Percentiles rank a stretch among this genome's conserved stretches.
Evolutionary conservation across 108 stramenopile species (phyloP).

Genomic region (Cyclotella atomus): DNA sequence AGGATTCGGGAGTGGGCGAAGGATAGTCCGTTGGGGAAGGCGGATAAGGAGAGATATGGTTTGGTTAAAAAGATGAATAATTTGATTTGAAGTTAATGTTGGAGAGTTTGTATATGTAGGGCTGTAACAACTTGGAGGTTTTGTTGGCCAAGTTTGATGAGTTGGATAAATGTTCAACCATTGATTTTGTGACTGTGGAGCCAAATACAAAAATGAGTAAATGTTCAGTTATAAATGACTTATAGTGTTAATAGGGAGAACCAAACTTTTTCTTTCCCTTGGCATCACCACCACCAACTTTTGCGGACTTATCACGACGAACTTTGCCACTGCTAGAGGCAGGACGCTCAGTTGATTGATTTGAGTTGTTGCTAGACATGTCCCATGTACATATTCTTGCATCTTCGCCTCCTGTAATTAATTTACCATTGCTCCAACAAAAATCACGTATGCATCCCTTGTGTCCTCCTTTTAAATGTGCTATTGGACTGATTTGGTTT

Average conservation of each 20-base stretch:
- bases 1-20: conserved; percentile 86
- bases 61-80: conserved; percentile 77
- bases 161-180: no score
- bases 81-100: conserved; percentile 56
- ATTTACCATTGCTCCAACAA: conserved; percentile 42
- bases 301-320: neutral
- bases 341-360: neutral
- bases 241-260: conserved; percentile 39
- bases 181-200: no score
- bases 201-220: no score
- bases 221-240: no score
- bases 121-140: no score
- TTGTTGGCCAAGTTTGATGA: no score
- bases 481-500: conserved; percentile 43
- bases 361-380: conserved; percentile 8
- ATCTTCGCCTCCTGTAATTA: conserved; percentile 87
- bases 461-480: conserved; percentile 70
- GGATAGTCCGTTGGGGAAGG: conserved; percentile 83
- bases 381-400: conserved; percentile 87
- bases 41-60: conserved; percentile 74
- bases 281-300: conserved; percentile 3
- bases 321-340: neutral
- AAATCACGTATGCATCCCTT: conserved; percentile 80
- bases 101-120: no score
- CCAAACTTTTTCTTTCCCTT: conserved; percentile 37